phyloP scores from a whole-genome alignment of 2,329 filamentous ascomycete genomes.

The Aquanectria penicillioides region DNA sequence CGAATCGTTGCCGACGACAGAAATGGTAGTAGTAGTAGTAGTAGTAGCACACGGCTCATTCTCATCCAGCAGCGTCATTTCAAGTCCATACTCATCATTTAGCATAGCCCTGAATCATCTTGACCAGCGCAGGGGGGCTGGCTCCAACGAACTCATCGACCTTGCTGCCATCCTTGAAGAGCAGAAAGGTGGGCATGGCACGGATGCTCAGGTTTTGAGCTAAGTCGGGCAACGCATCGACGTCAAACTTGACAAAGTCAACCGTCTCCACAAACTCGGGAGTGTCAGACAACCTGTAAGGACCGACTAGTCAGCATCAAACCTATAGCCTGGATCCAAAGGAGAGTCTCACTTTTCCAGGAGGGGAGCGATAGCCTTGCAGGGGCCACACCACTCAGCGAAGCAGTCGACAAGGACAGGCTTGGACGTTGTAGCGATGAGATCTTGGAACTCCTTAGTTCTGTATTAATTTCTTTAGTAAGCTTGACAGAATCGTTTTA shows the following conservation, averaged over 20 bases:
- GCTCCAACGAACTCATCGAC: slow-evolving; percentile 80
- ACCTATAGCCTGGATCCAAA: not conserved
- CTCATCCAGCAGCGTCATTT: not conserved
- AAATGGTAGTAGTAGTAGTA: not conserved
- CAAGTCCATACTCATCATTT: not conserved
- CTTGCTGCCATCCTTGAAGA: slow-evolving; percentile 85
- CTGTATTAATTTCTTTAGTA: slow-evolving; percentile 52
- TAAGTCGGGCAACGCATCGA: slow-evolving; percentile 81
- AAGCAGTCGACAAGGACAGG: slow-evolving; percentile 77
- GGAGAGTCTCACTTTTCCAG: slow-evolving; percentile 53
- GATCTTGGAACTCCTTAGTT: slow-evolving; percentile 66
- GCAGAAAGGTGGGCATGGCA: slow-evolving; percentile 91
- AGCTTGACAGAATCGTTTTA: not conserved
- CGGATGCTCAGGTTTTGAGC: slow-evolving; percentile 81
- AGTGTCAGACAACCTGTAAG: slow-evolving; percentile 38
- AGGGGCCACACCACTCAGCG: slow-evolving; percentile 87
- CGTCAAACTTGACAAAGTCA: slow-evolving; percentile 90
- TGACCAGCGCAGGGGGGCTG: slow-evolving; percentile 63
- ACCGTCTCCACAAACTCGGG: slow-evolving; percentile 66
- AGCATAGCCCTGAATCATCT: slow-evolving; percentile 30
- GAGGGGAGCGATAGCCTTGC: slow-evolving; percentile 87
- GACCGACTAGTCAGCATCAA: not conserved
- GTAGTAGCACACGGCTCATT: not conserved
- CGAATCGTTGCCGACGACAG: not conserved
- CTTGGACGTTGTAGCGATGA: slow-evolving; percentile 60